Evolutionary conservation across 225 moss, liverwort and hornwort species (phyloP).

Genomic region (Asterella californica): DNA sequence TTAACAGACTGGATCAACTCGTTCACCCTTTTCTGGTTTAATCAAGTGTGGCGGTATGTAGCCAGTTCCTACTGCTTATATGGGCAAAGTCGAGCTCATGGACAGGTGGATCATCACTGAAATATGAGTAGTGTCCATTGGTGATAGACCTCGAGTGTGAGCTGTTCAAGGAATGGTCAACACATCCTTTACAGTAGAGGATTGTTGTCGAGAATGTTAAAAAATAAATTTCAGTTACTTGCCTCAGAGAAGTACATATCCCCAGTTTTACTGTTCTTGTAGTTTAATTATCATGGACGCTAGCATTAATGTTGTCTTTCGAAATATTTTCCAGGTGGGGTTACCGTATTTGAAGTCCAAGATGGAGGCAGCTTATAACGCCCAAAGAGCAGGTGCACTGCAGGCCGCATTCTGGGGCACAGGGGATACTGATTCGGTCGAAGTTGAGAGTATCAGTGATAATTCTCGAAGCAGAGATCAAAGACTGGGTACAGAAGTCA

Average conservation of each 20-base stretch:
- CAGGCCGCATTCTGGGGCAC: conserved; percentile 93
- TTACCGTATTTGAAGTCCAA: conserved; percentile 90
- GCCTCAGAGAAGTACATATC: neutral
- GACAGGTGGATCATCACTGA: neutral
- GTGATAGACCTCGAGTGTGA: neutral
- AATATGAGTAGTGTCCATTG: neutral
- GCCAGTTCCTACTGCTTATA: neutral
- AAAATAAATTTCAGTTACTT: neutral
- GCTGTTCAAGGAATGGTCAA: neutral
- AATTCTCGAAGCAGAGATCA: conserved; percentile 32
- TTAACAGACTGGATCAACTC: neutral
- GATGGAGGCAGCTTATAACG: conserved; percentile 70
- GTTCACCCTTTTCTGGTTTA: neutral
- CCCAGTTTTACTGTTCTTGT: neutral
- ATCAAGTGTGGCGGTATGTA: neutral
- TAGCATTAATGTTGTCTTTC: neutral
- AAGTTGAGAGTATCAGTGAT: conserved; percentile 45
- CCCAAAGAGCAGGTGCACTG: conserved; percentile 69
- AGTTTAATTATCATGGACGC: neutral
- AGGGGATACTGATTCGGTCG: conserved; percentile 55
- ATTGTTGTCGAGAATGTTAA: neutral
- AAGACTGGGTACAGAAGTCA: conserved; percentile 25
- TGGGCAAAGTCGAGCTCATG: neutral
- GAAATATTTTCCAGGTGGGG: conserved; percentile 52
- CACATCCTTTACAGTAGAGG: neutral